Conservation (phyloP, 306 rosid species). For the Cucumis melo region DNA sequence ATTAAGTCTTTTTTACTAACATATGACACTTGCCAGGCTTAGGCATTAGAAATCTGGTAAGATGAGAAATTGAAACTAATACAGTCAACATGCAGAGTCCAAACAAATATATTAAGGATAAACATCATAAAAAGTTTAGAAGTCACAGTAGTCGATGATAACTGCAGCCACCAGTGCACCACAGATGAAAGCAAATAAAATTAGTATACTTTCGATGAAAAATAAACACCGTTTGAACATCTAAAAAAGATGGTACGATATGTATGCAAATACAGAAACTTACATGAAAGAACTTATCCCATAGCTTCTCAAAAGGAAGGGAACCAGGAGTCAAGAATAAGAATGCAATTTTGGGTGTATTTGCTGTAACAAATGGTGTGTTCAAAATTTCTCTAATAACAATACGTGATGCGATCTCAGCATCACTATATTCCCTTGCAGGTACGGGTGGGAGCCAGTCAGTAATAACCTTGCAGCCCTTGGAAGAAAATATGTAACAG, state of each 20-base stretch:
- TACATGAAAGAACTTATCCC: slow-evolving; percentile 92
- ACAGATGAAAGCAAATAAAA: background rate
- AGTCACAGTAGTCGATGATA: background rate
- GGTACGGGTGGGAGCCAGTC: slow-evolving; percentile 92
- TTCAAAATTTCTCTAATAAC: slow-evolving; percentile 69
- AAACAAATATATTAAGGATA: background rate
- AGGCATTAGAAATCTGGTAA: background rate
- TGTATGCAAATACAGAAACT: slow-evolving; percentile 17
- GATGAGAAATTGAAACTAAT: background rate
- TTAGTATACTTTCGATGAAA: background rate
- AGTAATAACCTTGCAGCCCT: slow-evolving; percentile 50
- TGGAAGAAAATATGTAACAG: slow-evolving; percentile 75
- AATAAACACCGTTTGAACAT: background rate
- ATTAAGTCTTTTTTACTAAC: background rate
- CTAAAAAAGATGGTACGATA: background rate
- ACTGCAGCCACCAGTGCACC: background rate
- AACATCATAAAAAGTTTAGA: no score
- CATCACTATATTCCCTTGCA: slow-evolving; percentile 59
- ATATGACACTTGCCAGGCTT: background rate
- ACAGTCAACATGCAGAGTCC: background rate
- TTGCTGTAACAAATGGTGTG: slow-evolving; percentile 23
- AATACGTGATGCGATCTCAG: slow-evolving; percentile 66
- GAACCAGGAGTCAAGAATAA: slow-evolving; percentile 86
- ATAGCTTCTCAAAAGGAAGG: slow-evolving; percentile 78
- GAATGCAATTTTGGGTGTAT: slow-evolving; percentile 74